Evolutionary conservation across 2,329 filamentous ascomycete species (phyloP).

Genomic region (Colletotrichum phormii): DNA sequence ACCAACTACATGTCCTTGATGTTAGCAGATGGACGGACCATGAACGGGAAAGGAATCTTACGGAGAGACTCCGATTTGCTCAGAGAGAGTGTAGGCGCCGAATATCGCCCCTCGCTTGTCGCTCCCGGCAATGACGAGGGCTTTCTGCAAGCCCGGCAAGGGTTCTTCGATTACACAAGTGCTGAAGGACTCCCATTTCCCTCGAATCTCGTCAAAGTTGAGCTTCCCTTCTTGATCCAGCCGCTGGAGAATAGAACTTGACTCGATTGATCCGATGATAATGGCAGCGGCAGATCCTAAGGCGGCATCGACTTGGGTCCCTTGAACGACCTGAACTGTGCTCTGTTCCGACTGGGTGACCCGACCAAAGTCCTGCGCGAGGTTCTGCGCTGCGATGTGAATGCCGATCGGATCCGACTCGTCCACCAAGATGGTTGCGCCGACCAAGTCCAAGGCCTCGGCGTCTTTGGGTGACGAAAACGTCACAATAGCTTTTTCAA

Average conservation of each 20-base stretch:
- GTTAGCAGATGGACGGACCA: not conserved
- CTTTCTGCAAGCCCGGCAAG: constrained; percentile 57
- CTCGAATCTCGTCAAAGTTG: constrained; percentile 58
- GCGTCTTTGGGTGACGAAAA: constrained; percentile 37
- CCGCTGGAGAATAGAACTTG: constrained; percentile 59
- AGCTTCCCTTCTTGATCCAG: constrained; percentile 55
- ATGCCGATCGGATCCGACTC: constrained; percentile 46
- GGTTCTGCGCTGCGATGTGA: constrained; percentile 47
- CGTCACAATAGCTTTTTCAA: constrained; percentile 42
- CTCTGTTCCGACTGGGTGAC: constrained; percentile 38
- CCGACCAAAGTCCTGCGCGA: constrained; percentile 44
- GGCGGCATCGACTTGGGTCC: not conserved
- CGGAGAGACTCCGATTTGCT: constrained; percentile 72
- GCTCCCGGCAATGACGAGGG: constrained; percentile 67
- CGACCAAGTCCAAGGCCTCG: constrained; percentile 41
- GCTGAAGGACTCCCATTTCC: constrained; percentile 68
- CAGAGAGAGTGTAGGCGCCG: constrained; percentile 69
- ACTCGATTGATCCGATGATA: constrained; percentile 43
- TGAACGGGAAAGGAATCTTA: constrained; percentile 32
- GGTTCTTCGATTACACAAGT: constrained; percentile 57
- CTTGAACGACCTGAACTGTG: not conserved
- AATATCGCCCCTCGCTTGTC: constrained; percentile 70
- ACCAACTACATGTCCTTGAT: constrained; percentile 51
- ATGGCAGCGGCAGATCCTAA: not conserved
- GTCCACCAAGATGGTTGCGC: constrained; percentile 46